Evolutionary conservation across 331 rosid genomes (phyloP).

Genomic region (Telfairia occidentalis): DNA sequence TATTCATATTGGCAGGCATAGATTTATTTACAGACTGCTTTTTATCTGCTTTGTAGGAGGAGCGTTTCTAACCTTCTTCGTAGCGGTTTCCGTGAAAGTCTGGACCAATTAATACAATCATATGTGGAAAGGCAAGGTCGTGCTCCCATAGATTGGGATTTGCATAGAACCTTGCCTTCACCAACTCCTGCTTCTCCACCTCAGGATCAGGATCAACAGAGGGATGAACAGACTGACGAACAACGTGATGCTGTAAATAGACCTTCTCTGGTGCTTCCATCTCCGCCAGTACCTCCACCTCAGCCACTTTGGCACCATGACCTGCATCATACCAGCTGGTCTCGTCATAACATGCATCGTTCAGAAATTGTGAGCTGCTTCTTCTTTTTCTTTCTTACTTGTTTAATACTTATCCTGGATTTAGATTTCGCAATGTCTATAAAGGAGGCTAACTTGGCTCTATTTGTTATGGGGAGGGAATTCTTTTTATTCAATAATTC

Average conservation of each 20-base stretch:
- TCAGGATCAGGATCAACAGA: constrained; percentile 58
- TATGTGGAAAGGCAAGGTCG: constrained; percentile 93
- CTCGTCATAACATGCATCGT: constrained; percentile 95
- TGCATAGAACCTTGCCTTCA: constrained; percentile 78
- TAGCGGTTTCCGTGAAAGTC: constrained; percentile 96
- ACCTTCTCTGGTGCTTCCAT: constrained; percentile 68
- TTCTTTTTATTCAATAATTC: not conserved
- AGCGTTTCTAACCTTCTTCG: constrained; percentile 99
- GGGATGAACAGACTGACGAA: constrained; percentile 60
- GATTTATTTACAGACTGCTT: constrained; percentile 15
- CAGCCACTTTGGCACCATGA: constrained; percentile 98
- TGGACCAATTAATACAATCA: constrained; percentile 92
- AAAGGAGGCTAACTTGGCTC: not conserved
- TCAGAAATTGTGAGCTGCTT: constrained; percentile 73
- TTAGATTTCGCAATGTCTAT: not conserved
- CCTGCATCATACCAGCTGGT: constrained; percentile 87
- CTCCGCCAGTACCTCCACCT: constrained; percentile 98
- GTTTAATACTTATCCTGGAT: constrained; percentile 10
- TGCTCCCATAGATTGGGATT: constrained; percentile 97
- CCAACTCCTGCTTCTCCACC: constrained; percentile 60
- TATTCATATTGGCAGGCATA: not conserved
- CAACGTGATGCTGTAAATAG: constrained; percentile 63
- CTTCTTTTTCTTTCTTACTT: not conserved
- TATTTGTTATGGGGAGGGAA: not conserved
- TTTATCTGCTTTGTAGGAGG: constrained; percentile 51